Percentiles rank a stretch among this genome's conserved stretches.
Conservation (phyloP, 805 yeast species). For the Brettanomyces custersianus region DNA sequence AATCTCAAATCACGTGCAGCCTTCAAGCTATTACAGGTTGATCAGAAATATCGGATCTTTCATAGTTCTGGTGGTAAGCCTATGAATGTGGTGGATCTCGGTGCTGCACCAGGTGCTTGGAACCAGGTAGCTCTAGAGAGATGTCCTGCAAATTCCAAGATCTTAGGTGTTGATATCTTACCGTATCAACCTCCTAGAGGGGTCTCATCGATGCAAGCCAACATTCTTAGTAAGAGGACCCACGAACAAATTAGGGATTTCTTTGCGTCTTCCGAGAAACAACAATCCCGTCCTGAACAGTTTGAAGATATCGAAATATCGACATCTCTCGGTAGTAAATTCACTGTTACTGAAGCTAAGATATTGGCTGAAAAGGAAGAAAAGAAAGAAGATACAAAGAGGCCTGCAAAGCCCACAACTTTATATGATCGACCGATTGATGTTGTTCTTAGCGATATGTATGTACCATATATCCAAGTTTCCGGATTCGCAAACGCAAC, state of each 20-base stretch:
- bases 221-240: constrained; percentile 61
- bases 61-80: constrained; percentile 4
- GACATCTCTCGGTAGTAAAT: constrained; percentile 4
- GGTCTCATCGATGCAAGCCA: constrained; percentile 76
- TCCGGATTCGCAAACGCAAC: constrained; percentile 48
- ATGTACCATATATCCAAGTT: constrained; percentile 51
- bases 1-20: constrained; percentile 83
- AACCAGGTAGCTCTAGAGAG: constrained; percentile 67
- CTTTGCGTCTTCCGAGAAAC: constrained; percentile 27
- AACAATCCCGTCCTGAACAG: constrained; percentile 1
- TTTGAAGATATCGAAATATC: constrained; percentile 12
- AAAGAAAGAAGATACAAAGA: constrained; percentile 7
- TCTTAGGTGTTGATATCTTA: constrained; percentile 77
- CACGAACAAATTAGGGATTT: constrained; percentile 46
- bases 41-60: constrained; percentile 55
- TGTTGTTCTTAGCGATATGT: constrained; percentile 74
- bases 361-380: constrained; percentile 11
- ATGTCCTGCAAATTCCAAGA: constrained; percentile 40
- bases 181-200: constrained; percentile 76
- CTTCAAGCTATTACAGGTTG: constrained; percentile 71
- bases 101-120: constrained; percentile 96
- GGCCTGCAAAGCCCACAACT: constrained; percentile 4
- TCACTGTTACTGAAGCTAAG: constrained; percentile 7
- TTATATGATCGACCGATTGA: constrained; percentile 37
- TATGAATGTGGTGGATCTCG: constrained; percentile 64